Percentiles rank a stretch among this genome's conserved stretches.
phyloP scores from a whole-genome alignment of 352 stramenopile genomes.

The Pythium aphanidermatum region DNA sequence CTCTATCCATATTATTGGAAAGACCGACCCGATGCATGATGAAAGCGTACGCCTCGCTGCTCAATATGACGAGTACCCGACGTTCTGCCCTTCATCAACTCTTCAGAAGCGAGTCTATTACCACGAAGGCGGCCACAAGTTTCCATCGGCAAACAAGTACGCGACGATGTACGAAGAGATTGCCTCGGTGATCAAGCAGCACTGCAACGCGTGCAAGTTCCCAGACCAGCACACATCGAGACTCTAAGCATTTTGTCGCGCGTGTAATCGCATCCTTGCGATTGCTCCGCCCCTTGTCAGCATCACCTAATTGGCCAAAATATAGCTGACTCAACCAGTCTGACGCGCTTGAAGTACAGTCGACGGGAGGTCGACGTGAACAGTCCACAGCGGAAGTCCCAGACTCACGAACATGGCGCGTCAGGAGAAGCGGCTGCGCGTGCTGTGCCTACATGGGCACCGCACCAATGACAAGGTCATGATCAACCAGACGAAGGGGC shows the following conservation, averaged over 20 bases:
- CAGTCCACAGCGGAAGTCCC: neutral
- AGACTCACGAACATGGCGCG: neutral
- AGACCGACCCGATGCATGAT: constrained; percentile 29
- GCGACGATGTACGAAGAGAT: constrained; percentile 26
- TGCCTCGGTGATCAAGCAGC: constrained; percentile 14
- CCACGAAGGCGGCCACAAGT: constrained; percentile 52
- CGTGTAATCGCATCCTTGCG: too few relatives aligned
- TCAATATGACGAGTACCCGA: constrained; percentile 27
- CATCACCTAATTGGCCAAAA: too few relatives aligned
- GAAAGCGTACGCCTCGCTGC: constrained; percentile 24
- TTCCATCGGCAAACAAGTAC: constrained; percentile 49
- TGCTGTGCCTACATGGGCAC: constrained; percentile 25
- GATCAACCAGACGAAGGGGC: constrained; percentile 21
- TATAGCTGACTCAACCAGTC: neutral
- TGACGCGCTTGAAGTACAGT: neutral
- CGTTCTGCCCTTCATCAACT: constrained; percentile 7
- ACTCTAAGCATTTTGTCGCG: too few relatives aligned
- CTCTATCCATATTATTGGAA: constrained; percentile 44
- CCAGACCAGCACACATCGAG: too few relatives aligned
- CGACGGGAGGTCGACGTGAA: too few relatives aligned
- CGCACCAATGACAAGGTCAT: constrained; percentile 27
- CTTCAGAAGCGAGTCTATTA: constrained; percentile 25
- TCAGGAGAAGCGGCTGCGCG: constrained; percentile 13
- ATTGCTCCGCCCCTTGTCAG: too few relatives aligned
- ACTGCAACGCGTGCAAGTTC: constrained; percentile 16